Percentiles rank a stretch among this genome's conserved stretches.
Evolutionary conservation across 2,329 filamentous ascomycete genomes (phyloP).

Genomic region (Colletotrichum spinosum): DNA sequence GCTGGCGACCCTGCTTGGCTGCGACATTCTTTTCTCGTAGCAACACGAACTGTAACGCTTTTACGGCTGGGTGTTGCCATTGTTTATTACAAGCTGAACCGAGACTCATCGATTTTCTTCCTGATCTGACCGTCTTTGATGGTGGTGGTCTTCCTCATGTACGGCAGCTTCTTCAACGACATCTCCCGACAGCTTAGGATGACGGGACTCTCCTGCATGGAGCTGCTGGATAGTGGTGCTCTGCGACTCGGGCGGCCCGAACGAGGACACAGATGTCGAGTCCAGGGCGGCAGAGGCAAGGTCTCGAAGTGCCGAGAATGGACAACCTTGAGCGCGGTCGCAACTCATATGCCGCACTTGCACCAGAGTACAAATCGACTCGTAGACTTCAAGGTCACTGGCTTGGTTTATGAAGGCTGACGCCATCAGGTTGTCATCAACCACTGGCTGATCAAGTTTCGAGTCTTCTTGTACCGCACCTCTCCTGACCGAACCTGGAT

Average conservation of each 20-base stretch:
- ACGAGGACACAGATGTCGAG: slow-evolving; percentile 44
- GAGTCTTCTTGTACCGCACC: slow-evolving; percentile 45
- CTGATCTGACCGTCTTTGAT: slow-evolving; percentile 46
- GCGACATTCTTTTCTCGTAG: slow-evolving; percentile 46
- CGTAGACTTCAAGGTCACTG: slow-evolving; percentile 44
- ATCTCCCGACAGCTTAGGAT: background rate
- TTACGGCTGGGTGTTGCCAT: slow-evolving; percentile 37
- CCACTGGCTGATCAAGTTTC: slow-evolving; percentile 48
- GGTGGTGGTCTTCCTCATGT: slow-evolving; percentile 44
- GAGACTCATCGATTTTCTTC: slow-evolving; percentile 40
- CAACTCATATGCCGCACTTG: slow-evolving; percentile 49
- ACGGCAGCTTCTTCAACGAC: slow-evolving; percentile 39
- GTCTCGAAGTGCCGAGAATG: slow-evolving; percentile 39
- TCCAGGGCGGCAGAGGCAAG: slow-evolving; percentile 46
- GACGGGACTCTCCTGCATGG: slow-evolving; percentile 26
- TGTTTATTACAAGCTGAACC: slow-evolving; percentile 37
- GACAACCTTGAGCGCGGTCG: slow-evolving; percentile 37
- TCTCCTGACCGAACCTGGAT: slow-evolving; percentile 45
- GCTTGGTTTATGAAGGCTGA: slow-evolving; percentile 47
- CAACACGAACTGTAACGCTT: slow-evolving; percentile 49
- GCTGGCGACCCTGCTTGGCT: slow-evolving; percentile 30
- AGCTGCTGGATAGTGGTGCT: slow-evolving; percentile 42
- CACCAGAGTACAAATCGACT: slow-evolving; percentile 44
- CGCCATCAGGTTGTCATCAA: slow-evolving; percentile 44
- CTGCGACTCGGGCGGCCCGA: slow-evolving; percentile 43